These are phyloP conservation scores for Neoascochyta sp. DNA, from an alignment of 2,329 filamentous ascomycete genomes.

Conservation along the genomic window DNA sequence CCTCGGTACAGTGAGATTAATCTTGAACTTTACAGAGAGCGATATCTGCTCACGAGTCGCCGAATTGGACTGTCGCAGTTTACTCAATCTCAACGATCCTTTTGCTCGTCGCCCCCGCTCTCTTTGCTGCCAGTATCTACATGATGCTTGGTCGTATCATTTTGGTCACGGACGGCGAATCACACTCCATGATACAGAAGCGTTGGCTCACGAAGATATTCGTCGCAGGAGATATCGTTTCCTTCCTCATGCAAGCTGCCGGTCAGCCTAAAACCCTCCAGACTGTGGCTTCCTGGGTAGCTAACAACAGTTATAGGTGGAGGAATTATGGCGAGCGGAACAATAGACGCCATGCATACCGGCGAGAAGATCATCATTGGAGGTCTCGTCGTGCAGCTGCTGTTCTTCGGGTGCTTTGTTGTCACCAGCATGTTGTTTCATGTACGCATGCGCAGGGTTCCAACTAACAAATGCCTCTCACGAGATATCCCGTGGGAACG, in stretches of 20 bases:
- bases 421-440: slow-evolving; percentile 18
- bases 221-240: slow-evolving; percentile 46
- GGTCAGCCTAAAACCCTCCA: slow-evolving; percentile 14
- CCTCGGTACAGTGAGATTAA: too few species aligned
- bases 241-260: slow-evolving; percentile 42
- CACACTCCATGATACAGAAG: slow-evolving; percentile 37
- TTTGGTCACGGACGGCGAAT: slow-evolving; percentile 37
- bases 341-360: slow-evolving; percentile 4
- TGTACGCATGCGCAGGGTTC: slow-evolving; percentile 10
- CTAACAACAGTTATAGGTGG: slow-evolving; percentile 10
- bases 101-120: slow-evolving; percentile 45
- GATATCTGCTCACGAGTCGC: slow-evolving; percentile 13
- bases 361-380: slow-evolving; percentile 21
- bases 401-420: slow-evolving; percentile 50
- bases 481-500: slow-evolving; percentile 23
- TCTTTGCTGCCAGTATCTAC: slow-evolving; percentile 50
- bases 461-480: background rate
- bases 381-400: slow-evolving; percentile 45
- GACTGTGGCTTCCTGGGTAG: slow-evolving; percentile 16
- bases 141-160: slow-evolving; percentile 50
- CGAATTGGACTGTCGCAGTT: slow-evolving; percentile 27
- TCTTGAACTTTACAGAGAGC: slow-evolving; percentile 6
- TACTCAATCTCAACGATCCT: slow-evolving; percentile 43
- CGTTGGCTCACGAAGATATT: slow-evolving; percentile 45
- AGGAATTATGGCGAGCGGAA: slow-evolving; percentile 14